These are phyloP conservation scores for Phytophthora litchii DNA, from an alignment of 352 stramenopile species.

Conservation along the genomic window DNA sequence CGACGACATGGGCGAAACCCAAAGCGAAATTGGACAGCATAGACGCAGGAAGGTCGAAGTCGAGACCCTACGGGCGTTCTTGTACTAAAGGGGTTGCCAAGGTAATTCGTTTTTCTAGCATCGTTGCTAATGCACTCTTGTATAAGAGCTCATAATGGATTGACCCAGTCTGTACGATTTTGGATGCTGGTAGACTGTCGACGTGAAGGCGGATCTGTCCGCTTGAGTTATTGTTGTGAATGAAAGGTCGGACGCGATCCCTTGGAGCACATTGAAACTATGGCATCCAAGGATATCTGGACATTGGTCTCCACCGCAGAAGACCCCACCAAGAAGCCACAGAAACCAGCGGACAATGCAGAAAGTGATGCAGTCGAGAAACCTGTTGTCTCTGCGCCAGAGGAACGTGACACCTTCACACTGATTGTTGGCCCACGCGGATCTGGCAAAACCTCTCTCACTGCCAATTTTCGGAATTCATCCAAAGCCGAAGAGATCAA, in stretches of 20 bases:
- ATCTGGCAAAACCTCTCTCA: slow-evolving; percentile 86
- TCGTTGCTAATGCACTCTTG: too few species aligned
- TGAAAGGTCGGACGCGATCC: slow-evolving; percentile 36
- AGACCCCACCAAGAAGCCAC: slow-evolving; percentile 30
- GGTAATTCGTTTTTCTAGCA: background rate
- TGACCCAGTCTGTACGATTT: too few species aligned
- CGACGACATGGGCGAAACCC: slow-evolving; percentile 50
- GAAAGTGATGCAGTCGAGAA: slow-evolving; percentile 30
- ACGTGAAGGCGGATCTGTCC: too few species aligned
- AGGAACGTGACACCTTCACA: slow-evolving; percentile 78
- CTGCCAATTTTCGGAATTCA: slow-evolving; percentile 67
- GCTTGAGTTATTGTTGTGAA: slow-evolving; percentile 4
- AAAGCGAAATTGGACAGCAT: slow-evolving; percentile 64
- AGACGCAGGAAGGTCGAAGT: slow-evolving; percentile 61
- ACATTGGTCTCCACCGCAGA: slow-evolving; percentile 63
- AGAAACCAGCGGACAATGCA: slow-evolving; percentile 25
- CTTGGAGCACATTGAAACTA: slow-evolving; percentile 19
- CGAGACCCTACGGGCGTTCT: slow-evolving; percentile 64
- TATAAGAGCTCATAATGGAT: too few species aligned
- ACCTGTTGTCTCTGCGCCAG: slow-evolving; percentile 20
- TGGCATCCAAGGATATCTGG: slow-evolving; percentile 75
- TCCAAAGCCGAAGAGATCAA: slow-evolving; percentile 87
- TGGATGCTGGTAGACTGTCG: too few species aligned
- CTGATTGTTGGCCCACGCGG: slow-evolving; percentile 69
- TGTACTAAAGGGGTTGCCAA: slow-evolving; percentile 40